Evolutionary conservation across 1,139 yeast species (phyloP).

Genomic region (Sugiyamaella castrensis): DNA sequence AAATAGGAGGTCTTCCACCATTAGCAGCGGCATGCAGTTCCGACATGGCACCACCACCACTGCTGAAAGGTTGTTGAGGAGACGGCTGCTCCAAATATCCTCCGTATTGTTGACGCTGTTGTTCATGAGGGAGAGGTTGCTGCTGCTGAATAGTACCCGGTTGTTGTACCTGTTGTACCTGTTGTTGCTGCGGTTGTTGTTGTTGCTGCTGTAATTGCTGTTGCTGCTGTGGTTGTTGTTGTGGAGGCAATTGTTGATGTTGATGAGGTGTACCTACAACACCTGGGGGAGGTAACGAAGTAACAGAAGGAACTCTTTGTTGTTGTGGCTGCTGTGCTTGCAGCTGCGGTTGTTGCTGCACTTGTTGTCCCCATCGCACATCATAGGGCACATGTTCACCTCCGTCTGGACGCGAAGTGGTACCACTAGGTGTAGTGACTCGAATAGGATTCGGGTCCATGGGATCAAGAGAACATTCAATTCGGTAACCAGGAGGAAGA

Average conservation of each 20-base stretch:
- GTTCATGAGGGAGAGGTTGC: slow-evolving; percentile 4
- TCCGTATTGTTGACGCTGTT: slow-evolving; percentile 15
- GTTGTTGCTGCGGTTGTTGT: slow-evolving; percentile 13
- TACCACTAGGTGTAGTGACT: slow-evolving; percentile 94
- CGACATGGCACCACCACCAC: slow-evolving; percentile 32
- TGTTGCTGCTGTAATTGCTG: slow-evolving; percentile 12
- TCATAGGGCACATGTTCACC: slow-evolving; percentile 23
- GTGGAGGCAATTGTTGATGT: slow-evolving; percentile 19
- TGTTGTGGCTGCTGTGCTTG: slow-evolving; percentile 14
- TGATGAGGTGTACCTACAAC: slow-evolving; percentile 6
- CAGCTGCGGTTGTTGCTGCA: slow-evolving; percentile 18
- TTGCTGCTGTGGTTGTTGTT: slow-evolving; percentile 18
- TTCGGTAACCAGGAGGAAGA: slow-evolving; percentile 93
- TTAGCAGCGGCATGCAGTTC: slow-evolving; percentile 44
- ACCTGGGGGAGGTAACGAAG: not conserved
- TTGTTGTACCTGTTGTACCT: slow-evolving; percentile 22
- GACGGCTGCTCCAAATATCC: not conserved
- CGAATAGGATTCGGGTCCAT: slow-evolving; percentile 89
- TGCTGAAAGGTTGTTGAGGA: slow-evolving; percentile 13
- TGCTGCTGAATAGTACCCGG: slow-evolving; percentile 18
- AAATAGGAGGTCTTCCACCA: slow-evolving; percentile 28
- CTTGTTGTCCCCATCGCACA: slow-evolving; percentile 12
- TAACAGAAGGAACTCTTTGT: slow-evolving; percentile 7
- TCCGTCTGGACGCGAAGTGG: slow-evolving; percentile 65
- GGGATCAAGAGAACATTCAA: slow-evolving; percentile 88